Base-by-base conservation (phyloP, 2,329 filamentous ascomycete genomes). In the Fusarium stilboides region DNA sequence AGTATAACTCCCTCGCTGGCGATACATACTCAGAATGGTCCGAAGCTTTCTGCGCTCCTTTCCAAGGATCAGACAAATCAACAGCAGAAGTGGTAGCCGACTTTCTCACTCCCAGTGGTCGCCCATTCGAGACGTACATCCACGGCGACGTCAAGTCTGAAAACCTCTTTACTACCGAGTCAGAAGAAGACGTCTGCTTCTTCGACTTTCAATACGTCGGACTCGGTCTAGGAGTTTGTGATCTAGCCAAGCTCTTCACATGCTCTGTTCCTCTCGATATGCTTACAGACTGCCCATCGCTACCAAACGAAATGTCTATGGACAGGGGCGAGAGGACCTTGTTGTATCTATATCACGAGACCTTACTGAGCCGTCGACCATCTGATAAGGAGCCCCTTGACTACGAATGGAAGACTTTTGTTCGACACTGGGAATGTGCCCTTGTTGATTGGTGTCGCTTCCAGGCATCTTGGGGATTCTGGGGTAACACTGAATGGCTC, bases 191-290 rank as follows among this genome's bases (percentile, higher is more conserved):
- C 5, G 88, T 89, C 3, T 89, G 87, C 1, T 89, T 92, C 66
- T 91, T 89, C 71, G 90, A 92, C 74, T 92, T 92, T 57, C 90
- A 92, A 69, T 92, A 92, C 68, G 84, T 87, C 0, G 90, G 90
- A 0, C 76, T 91, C 0, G 89, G 90, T 0, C 75, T 91, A 0
- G 89, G 90, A 0, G 89, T 88, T 0, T 89, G 89, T 67, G 90
- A 92, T 74, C 79, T 92, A 0, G 89, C 89, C 3, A 91, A 91
- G 73, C 76, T 91, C 1, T 90, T 91, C 62, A 91, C 89, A 0
- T 91, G 89, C 75, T 91, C 89, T 3, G 83, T 91, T 0, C 88
- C 89, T 0, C 37, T 87, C 8, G 66, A 78, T 4, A 83, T 90
- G 81, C 81, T 92, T 0, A 78, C 80, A 0, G 72, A 68, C 7